A percentile compares a stretch with the other conserved stretches of the same genome.
phyloP scores from a whole-genome alignment of 2,329 filamentous ascomycete species.

The Pleoardoris graminearum region DNA sequence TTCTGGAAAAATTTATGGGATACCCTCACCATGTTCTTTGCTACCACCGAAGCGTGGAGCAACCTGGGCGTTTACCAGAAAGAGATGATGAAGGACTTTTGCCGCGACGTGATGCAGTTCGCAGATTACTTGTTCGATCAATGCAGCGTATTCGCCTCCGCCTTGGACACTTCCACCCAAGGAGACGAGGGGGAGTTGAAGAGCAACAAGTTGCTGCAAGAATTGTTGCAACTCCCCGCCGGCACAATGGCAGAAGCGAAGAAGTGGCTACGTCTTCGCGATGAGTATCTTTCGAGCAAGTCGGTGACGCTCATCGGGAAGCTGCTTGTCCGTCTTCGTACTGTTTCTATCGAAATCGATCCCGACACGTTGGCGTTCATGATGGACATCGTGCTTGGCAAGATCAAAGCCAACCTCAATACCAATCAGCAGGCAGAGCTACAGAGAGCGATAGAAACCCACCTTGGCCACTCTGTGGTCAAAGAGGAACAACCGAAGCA shows the following conservation, averaged over 20 bases:
- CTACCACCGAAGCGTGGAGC: conserved; percentile 83
- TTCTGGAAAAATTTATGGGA: conserved; percentile 89
- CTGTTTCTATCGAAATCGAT: conserved; percentile 73
- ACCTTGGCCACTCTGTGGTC: conserved; percentile 46
- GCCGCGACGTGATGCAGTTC: conserved; percentile 92
- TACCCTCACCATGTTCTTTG: conserved; percentile 77
- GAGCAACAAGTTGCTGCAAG: conserved; percentile 48
- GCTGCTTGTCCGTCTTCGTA: conserved; percentile 77
- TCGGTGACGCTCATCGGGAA: conserved; percentile 83
- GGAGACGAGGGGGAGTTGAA: conserved; percentile 44
- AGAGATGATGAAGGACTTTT: conserved; percentile 83
- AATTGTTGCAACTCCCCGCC: conserved; percentile 67
- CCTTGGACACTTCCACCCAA: conserved; percentile 53
- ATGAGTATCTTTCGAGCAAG: conserved; percentile 80
- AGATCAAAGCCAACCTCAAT: conserved; percentile 76
- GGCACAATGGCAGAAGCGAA: conserved; percentile 69
- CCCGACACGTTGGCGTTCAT: conserved; percentile 63
- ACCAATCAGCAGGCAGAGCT: conserved; percentile 85
- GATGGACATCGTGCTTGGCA: conserved; percentile 65
- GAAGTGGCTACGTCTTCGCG: conserved; percentile 87
- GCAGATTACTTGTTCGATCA: conserved; percentile 83
- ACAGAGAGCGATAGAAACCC: conserved; percentile 61
- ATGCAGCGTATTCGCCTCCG: conserved; percentile 79
- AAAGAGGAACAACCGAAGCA: conserved; percentile 41
- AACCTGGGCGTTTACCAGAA: conserved; percentile 68